phyloP scores from a whole-genome alignment of 768 basidiomycete species.

The Harrya chromipes region DNA sequence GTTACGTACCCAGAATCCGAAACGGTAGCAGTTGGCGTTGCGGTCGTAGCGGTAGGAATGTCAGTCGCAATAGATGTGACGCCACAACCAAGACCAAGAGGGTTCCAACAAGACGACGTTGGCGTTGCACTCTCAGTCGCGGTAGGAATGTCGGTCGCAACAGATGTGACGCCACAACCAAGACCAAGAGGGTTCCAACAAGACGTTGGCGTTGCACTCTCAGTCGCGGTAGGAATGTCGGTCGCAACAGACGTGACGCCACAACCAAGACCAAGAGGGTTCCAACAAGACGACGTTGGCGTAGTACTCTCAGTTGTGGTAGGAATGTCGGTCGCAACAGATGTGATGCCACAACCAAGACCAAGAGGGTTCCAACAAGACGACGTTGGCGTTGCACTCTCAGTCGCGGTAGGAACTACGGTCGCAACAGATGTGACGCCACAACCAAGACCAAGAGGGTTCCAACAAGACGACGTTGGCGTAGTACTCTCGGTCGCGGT shows the following conservation, averaged over 20 bases:
- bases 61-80: background rate
- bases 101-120: background rate
- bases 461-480: slow-evolving; percentile 13
- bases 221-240: no score
- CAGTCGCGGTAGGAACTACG: no score
- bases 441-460: slow-evolving; percentile 18
- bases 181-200: slow-evolving; percentile 19
- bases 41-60: slow-evolving; percentile 3
- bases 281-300: slow-evolving; percentile 14
- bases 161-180: slow-evolving; percentile 10
- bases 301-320: background rate
- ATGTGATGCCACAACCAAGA: background rate
- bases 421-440: slow-evolving; percentile 3
- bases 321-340: background rate
- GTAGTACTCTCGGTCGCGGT: background rate
- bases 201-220: slow-evolving; percentile 6
- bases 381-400: background rate
- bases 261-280: slow-evolving; percentile 18
- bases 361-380: no score
- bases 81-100: no score
- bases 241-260: no score
- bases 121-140: background rate
- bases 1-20: slow-evolving; percentile 9
- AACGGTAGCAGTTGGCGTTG: slow-evolving; percentile 5
- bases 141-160: no score